Conservation (phyloP, 306 rosid genomes). For the Canavalia gladiata region DNA sequence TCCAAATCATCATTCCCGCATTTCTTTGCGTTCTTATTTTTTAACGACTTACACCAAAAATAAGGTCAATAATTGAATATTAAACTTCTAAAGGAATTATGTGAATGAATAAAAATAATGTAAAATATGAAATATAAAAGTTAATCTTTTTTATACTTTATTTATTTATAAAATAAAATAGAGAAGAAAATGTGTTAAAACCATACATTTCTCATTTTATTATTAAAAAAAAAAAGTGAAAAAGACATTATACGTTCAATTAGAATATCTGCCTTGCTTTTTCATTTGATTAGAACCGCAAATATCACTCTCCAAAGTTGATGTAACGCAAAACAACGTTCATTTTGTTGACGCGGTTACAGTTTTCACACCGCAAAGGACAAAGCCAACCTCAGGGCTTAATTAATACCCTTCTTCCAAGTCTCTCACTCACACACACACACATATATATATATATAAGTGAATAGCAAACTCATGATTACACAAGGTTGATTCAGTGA, state of each 20-base stretch:
- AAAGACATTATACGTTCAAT: neutral
- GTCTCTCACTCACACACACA: neutral
- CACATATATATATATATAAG: neutral
- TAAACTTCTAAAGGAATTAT: neutral
- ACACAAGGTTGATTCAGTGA: neutral
- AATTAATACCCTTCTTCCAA: neutral
- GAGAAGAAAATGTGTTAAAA: neutral
- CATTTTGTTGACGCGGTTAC: constrained; percentile 8
- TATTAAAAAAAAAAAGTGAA: neutral
- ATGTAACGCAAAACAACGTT: constrained; percentile 20
- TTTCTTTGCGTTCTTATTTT: constrained; percentile 7
- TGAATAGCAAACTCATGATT: neutral
- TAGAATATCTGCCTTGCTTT: constrained; percentile 3
- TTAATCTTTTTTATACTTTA: neutral
- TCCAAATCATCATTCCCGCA: neutral
- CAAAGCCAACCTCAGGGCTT: neutral
- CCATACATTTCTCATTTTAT: neutral
- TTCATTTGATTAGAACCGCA: neutral
- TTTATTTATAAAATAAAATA: neutral
- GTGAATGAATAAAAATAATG: neutral
- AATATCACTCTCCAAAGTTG: constrained; percentile 21
- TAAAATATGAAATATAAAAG: neutral
- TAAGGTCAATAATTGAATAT: neutral
- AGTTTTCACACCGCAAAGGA: constrained; percentile 34
- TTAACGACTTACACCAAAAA: neutral